Percentiles rank a stretch among this genome's conserved stretches.
Evolutionary conservation across 495 filamentous ascomycete species (phyloP).

Genomic region (Neurospora tetrasperma): DNA sequence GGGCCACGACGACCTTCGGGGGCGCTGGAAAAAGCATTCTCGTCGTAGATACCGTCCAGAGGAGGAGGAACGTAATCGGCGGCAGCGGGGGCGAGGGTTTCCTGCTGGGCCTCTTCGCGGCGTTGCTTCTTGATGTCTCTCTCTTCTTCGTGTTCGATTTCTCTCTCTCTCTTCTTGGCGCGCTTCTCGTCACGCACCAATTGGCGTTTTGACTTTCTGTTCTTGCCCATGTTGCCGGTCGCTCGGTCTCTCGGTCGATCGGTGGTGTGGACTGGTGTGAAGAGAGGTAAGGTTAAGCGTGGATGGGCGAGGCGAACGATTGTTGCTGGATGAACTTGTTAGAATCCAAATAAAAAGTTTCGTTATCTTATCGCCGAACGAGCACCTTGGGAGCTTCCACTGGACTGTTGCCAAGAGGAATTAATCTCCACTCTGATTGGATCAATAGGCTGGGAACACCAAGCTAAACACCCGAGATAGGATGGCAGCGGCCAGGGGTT

Average conservation of each 20-base stretch:
- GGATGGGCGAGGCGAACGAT: background rate
- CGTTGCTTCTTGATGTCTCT: slow-evolving; percentile 30
- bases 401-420: background rate
- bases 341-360: slow-evolving; percentile 10
- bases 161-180: slow-evolving; percentile 29
- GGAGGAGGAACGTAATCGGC: slow-evolving; percentile 21
- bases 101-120: slow-evolving; percentile 11
- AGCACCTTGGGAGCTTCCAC: background rate
- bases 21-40: slow-evolving; percentile 12
- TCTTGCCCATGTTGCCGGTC: slow-evolving; percentile 20
- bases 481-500: background rate
- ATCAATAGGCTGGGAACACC: background rate
- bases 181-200: slow-evolving; percentile 37
- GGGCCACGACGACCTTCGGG: background rate
- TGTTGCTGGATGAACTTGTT: background rate
- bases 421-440: background rate
- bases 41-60: slow-evolving; percentile 16
- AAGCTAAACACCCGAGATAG: background rate
- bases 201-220: slow-evolving; percentile 34
- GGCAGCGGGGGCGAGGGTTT: slow-evolving; percentile 7
- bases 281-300: background rate
- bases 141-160: slow-evolving; percentile 20
- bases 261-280: background rate
- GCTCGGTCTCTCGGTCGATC: background rate
- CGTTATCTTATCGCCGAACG: slow-evolving; percentile 11